A percentile compares a stretch with the other conserved stretches of the same genome.
phyloP scores from a whole-genome alignment of 1,139 yeast genomes.

The Yamadazyma diospyri region DNA sequence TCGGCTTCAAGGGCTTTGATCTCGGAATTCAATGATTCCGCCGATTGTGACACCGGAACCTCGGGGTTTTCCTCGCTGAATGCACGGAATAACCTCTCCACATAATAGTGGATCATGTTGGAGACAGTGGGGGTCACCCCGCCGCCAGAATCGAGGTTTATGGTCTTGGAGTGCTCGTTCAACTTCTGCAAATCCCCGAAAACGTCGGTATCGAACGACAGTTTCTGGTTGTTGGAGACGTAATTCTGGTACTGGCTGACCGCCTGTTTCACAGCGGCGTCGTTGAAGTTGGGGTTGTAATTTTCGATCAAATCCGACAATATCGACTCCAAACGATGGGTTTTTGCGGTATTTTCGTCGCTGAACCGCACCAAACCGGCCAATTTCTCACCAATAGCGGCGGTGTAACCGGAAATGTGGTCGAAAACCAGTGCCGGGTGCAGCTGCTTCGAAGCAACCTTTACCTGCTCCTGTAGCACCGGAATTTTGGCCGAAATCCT shows the following conservation, averaged over 20 bases:
- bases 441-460: conserved; percentile 3
- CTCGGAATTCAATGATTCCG: conserved; percentile 13
- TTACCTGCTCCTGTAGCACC: conserved; percentile 22
- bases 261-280: conserved; percentile 77
- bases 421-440: conserved; percentile 16
- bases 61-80: conserved; percentile 8
- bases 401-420: conserved; percentile 18
- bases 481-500: conserved; percentile 23
- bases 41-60: conserved; percentile 1
- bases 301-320: conserved; percentile 47
- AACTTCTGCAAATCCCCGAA: conserved; percentile 13
- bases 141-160: conserved; percentile 3
- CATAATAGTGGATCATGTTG: conserved; percentile 26
- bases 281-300: conserved; percentile 89
- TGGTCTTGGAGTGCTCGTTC: conserved; percentile 12
- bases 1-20: conserved; percentile 19
- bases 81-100: conserved; percentile 10
- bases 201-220: conserved; percentile 4
- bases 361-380: conserved; percentile 1
- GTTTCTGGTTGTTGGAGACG: conserved; percentile 32
- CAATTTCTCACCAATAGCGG: conserved; percentile 10
- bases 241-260: conserved; percentile 60
- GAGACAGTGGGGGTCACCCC: conserved; percentile 19
- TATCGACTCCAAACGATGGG: conserved; percentile 37
- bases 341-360: conserved; percentile 5